phyloP scores from a whole-genome alignment of 495 filamentous ascomycete genomes.

The Penicillium coffeae region DNA sequence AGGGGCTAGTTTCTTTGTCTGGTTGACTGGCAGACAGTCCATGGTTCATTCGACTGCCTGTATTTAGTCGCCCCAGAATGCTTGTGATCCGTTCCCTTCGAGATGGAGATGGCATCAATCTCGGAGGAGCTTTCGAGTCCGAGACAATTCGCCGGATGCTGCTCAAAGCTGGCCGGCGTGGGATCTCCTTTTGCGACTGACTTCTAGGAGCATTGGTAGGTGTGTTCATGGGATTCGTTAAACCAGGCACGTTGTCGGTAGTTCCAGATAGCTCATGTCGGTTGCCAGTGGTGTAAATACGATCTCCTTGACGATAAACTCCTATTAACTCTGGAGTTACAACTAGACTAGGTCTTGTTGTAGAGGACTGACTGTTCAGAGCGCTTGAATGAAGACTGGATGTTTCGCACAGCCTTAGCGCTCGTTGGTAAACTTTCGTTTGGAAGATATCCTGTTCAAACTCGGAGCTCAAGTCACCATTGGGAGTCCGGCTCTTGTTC shows the following conservation, averaged over 20 bases:
- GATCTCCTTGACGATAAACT: slow-evolving; percentile 21
- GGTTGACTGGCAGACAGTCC: slow-evolving; percentile 1
- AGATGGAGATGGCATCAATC: slow-evolving; percentile 13
- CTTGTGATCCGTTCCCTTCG: slow-evolving; percentile 22
- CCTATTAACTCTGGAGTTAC: slow-evolving; percentile 9
- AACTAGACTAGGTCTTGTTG: no score
- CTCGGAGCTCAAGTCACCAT: slow-evolving; percentile 30
- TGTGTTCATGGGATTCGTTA: no score
- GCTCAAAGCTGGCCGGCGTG: slow-evolving; percentile 12
- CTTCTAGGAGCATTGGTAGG: no score
- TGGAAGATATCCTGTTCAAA: slow-evolving; percentile 29
- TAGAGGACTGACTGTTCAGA: slow-evolving; percentile 1
- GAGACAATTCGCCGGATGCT: slow-evolving; percentile 22
- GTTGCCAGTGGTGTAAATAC: no score
- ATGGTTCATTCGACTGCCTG: slow-evolving; percentile 11
- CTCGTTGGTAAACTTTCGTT: slow-evolving; percentile 27
- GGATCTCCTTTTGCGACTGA: no score
- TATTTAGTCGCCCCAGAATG: slow-evolving; percentile 22
- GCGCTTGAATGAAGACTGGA: slow-evolving; percentile 6
- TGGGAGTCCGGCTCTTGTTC: slow-evolving; percentile 24
- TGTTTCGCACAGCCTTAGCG: slow-evolving; percentile 10
- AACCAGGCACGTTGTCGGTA: no score
- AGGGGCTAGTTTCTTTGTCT: not conserved
- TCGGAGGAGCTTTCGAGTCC: slow-evolving; percentile 17
- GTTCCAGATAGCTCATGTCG: no score